A percentile compares a stretch with the other conserved stretches of the same genome.
Conservation (phyloP, 208 protist species). For the Wallacemonas sp. region DNA sequence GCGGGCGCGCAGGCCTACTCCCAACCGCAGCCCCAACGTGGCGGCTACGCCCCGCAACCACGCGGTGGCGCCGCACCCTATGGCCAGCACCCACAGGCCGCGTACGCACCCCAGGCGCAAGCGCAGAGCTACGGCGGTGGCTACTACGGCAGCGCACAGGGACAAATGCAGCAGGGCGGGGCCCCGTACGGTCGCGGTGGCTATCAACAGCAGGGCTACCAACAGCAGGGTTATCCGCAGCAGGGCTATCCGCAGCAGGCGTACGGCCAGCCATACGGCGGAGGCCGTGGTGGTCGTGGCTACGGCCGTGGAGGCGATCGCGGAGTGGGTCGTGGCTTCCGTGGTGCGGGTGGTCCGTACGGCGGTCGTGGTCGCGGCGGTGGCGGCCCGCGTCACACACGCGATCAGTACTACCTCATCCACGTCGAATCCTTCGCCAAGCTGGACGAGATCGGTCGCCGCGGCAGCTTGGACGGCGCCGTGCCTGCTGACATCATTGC, state of each 20-base stretch:
- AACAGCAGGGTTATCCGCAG: conserved; percentile 2
- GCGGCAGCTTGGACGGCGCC: conserved; percentile 46
- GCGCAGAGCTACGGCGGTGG: conserved; percentile 14
- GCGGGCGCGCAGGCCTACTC: conserved; percentile 5
- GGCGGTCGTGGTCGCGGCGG: conserved; percentile 24
- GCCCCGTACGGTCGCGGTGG: conserved; percentile 6
- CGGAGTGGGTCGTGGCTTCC: conserved; percentile 19
- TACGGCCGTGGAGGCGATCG: conserved; percentile 24
- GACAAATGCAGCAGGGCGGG: conserved; percentile 12
- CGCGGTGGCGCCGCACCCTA: not conserved
- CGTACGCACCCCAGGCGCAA: not conserved
- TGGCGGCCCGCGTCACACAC: conserved; percentile 13
- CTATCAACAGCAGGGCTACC: not conserved
- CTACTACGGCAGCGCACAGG: conserved; percentile 19
- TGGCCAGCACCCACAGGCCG: not conserved
- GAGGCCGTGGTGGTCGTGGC: conserved; percentile 14
- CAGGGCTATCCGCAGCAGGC: conserved; percentile 14
- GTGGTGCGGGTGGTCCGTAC: conserved; percentile 19
- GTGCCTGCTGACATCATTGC: conserved; percentile 34
- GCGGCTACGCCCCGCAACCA: not conserved
- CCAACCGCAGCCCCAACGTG: conserved; percentile 4
- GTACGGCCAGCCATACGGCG: conserved; percentile 22
- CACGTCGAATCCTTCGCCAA: conserved; percentile 73
- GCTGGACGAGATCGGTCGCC: conserved; percentile 64
- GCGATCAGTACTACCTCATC: conserved; percentile 40